These are phyloP conservation scores for Hyphopichia fennica DNA, from an alignment of 1,139 yeast genomes.

Conservation along the genomic window DNA sequence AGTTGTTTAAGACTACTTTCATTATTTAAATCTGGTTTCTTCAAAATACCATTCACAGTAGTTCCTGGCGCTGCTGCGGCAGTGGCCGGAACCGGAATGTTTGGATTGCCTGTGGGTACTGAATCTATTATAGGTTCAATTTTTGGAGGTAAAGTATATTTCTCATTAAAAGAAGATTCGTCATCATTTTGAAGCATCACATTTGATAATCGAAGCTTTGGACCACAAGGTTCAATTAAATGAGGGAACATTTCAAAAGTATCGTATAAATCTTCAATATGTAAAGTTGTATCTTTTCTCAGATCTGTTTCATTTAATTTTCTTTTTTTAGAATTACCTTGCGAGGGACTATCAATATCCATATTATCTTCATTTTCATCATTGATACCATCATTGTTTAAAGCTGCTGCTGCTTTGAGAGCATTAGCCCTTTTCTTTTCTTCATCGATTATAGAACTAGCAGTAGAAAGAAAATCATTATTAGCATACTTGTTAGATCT, in stretches of 20 bases:
- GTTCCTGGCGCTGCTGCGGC: background rate
- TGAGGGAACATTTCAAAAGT: conserved; percentile 66
- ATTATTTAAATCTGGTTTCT: background rate
- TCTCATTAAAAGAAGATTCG: conserved; percentile 30
- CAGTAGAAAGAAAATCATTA: conserved; percentile 30
- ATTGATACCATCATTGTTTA: conserved; percentile 12
- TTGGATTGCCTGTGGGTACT: background rate
- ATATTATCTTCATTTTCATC: conserved; percentile 7
- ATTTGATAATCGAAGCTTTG: conserved; percentile 50
- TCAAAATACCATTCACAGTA: background rate
- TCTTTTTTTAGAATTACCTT: conserved; percentile 15
- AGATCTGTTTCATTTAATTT: conserved; percentile 21
- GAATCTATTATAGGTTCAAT: conserved; percentile 15
- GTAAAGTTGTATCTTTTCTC: conserved; percentile 42
- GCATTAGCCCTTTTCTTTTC: conserved; percentile 5
- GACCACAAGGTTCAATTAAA: conserved; percentile 66
- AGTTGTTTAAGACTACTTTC: background rate
- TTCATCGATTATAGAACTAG: conserved; percentile 19
- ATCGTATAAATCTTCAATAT: conserved; percentile 66
- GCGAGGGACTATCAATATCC: conserved; percentile 6
- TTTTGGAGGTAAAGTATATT: conserved; percentile 43
- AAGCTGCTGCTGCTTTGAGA: conserved; percentile 14
- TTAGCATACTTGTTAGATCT: conserved; percentile 54
- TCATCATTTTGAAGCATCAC: conserved; percentile 63
- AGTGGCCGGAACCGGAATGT: conserved; percentile 1